These are phyloP conservation scores for Aspergillus sp. DNA, from an alignment of 2,329 filamentous ascomycete species.

Conservation along the genomic window DNA sequence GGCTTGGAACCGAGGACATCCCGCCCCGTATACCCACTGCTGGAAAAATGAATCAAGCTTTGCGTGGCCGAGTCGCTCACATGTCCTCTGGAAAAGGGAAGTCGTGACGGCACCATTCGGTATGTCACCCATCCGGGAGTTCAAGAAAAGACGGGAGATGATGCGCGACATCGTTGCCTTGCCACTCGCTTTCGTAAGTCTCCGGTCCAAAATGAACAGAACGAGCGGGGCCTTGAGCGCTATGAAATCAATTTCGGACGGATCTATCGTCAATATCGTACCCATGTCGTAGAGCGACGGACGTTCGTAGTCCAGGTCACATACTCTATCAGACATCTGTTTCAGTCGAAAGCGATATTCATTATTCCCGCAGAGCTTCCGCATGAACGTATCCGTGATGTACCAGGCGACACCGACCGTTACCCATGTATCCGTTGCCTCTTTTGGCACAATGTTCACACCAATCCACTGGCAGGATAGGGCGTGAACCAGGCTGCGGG, in stretches of 20 bases:
- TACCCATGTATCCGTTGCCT: conserved; percentile 81
- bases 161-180: conserved; percentile 82
- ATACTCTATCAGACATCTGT: conserved; percentile 75
- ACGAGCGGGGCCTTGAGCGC: conserved; percentile 86
- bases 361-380: conserved; percentile 87
- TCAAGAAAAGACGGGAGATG: conserved; percentile 80
- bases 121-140: conserved; percentile 80
- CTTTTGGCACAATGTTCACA: conserved; percentile 84
- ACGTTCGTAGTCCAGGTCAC: conserved; percentile 76
- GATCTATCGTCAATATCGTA: conserved; percentile 72
- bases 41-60: conserved; percentile 89
- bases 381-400: conserved; percentile 93
- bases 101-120: conserved; percentile 69
- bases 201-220: conserved; percentile 88
- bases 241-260: conserved; percentile 88
- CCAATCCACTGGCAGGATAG: conserved; percentile 93
- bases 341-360: conserved; percentile 92
- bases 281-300: conserved; percentile 83
- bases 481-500: conserved; percentile 76
- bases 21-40: conserved; percentile 87
- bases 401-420: conserved; percentile 88
- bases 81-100: conserved; percentile 76
- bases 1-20: conserved; percentile 84
- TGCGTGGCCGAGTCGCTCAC: conserved; percentile 84
- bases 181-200: conserved; percentile 83